A percentile compares a stretch with the other conserved stretches of the same genome.
Conservation (phyloP, 116 monocot species). For the Trichopus zeylanicus region DNA sequence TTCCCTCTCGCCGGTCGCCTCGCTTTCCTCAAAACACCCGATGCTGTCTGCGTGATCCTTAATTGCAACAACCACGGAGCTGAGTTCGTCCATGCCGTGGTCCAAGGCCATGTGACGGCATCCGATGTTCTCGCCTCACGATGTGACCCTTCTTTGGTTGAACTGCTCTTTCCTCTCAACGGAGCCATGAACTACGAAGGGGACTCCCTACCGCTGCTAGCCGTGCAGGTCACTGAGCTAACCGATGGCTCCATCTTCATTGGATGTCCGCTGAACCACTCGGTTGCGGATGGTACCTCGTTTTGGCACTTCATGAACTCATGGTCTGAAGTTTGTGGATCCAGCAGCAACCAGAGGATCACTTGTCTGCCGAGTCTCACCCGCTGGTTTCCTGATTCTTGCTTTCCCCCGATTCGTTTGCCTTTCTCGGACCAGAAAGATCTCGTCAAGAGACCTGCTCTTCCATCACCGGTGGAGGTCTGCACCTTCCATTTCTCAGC, state of each 20-base stretch:
- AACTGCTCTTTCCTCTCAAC: conserved; percentile 22
- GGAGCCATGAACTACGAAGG: conserved; percentile 15
- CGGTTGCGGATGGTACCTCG: conserved; percentile 22
- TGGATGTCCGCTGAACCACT: conserved; percentile 19
- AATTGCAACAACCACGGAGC: conserved; percentile 18
- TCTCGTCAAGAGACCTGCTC: no score
- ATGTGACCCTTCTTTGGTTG: conserved; percentile 8
- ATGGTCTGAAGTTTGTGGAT: conserved; percentile 16
- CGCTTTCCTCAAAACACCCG: not conserved
- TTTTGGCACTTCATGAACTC: conserved; percentile 32
- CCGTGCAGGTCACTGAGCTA: conserved; percentile 25
- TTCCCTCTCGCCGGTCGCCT: conserved; percentile 27
- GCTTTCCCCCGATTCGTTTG: no score
- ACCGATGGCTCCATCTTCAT: conserved; percentile 26
- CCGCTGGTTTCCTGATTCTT: no score
- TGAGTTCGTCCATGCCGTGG: conserved; percentile 17
- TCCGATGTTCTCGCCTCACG: conserved; percentile 9
- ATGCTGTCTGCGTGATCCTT: conserved; percentile 3
- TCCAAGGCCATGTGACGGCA: not conserved
- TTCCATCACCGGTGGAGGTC: no score
- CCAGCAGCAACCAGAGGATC: no score
- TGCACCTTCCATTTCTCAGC: no score
- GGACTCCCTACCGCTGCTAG: conserved; percentile 7
- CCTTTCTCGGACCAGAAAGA: no score
- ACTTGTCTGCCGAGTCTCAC: no score